phyloP scores from a whole-genome alignment of 306 rosid species.

The Malus asiatica region DNA sequence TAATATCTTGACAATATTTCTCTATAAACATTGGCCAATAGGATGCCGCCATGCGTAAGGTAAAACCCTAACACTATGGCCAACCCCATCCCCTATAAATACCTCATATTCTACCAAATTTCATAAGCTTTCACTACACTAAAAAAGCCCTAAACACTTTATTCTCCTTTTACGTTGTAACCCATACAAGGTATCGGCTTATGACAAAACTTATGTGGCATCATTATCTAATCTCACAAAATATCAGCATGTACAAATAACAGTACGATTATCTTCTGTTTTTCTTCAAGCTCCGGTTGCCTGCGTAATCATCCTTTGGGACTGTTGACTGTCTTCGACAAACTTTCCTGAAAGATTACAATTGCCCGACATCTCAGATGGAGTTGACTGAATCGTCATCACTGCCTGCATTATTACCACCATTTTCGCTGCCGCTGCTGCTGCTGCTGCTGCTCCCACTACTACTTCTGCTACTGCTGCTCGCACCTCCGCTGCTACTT shows the following conservation, averaged over 20 bases:
- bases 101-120: no score
- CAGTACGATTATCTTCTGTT: neutral
- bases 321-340: neutral
- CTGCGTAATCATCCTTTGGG: neutral
- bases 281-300: neutral
- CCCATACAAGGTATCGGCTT: neutral
- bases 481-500: constrained; percentile 45
- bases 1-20: no score
- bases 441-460: constrained; percentile 62
- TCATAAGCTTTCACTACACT: accelerated
- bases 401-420: constrained; percentile 49
- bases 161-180: no score
- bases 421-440: constrained; percentile 26
- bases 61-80: no score
- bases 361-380: constrained; percentile 30
- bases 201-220: neutral
- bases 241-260: neutral
- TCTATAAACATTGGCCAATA: no score
- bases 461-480: constrained; percentile 41
- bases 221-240: neutral
- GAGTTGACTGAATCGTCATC: constrained; percentile 83
- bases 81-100: no score
- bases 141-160: no score
- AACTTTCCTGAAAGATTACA: neutral
- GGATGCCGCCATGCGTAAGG: no score